phyloP scores from a whole-genome alignment of 2,329 filamentous ascomycete genomes.

The Cladosporium halotolerans region DNA sequence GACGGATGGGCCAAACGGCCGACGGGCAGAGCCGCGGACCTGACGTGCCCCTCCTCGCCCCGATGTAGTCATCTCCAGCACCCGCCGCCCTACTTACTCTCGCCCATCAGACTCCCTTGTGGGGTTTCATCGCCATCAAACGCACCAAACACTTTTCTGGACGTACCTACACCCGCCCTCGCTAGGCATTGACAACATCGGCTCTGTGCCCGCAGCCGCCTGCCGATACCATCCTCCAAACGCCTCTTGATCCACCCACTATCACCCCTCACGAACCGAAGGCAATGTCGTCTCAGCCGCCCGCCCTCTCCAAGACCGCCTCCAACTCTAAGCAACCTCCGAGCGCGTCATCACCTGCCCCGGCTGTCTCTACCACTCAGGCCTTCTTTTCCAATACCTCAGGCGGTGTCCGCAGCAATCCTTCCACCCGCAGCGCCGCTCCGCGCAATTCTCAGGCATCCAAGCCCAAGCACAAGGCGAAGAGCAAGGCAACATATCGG shows the following conservation, averaged over 20 bases:
- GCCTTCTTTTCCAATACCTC: constrained; percentile 39
- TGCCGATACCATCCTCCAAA: constrained; percentile 1
- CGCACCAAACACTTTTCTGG: background rate
- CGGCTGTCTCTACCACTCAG: constrained; percentile 38
- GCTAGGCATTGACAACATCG: constrained; percentile 13
- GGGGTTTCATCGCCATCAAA: constrained; percentile 7
- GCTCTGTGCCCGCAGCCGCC: constrained; percentile 7
- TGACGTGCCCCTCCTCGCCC: background rate
- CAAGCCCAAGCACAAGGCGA: constrained; percentile 78
- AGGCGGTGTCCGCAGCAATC: constrained; percentile 36
- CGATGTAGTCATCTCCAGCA: constrained; percentile 3
- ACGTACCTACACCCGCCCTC: background rate
- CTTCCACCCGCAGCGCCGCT: constrained; percentile 29
- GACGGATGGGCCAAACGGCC: background rate
- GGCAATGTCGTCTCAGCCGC: constrained; percentile 40
- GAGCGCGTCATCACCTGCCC: constrained; percentile 27
- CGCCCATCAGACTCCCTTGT: constrained; percentile 15
- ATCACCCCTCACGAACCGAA: background rate
- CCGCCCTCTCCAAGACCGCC: constrained; percentile 19
- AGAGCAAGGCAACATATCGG: constrained; percentile 57
- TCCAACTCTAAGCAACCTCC: constrained; percentile 34
- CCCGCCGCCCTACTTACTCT: constrained; percentile 8
- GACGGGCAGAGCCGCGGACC: too few species aligned
- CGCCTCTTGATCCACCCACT: background rate
- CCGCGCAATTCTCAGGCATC: constrained; percentile 70